A percentile compares a stretch with the other conserved stretches of the same genome.
Evolutionary conservation across 805 yeast genomes (phyloP).

Genomic region (Wickerhamiella shivajii): DNA sequence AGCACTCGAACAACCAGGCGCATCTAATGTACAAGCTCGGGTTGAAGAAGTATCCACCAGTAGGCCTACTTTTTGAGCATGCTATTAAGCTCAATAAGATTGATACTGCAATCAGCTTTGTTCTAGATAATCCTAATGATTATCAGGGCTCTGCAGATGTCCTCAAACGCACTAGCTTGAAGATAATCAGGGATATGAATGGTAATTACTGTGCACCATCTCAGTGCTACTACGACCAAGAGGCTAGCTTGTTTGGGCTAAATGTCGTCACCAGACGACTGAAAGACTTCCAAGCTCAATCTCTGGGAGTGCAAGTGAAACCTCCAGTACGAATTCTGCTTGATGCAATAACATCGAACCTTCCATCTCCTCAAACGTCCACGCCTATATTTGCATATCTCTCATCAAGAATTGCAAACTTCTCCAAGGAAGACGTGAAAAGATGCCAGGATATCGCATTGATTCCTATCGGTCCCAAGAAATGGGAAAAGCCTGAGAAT

Average conservation of each 20-base stretch:
- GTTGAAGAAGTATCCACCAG: slow-evolving; percentile 19
- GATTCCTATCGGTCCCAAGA: slow-evolving; percentile 18
- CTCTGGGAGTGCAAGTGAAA: slow-evolving; percentile 21
- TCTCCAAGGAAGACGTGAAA: slow-evolving; percentile 14
- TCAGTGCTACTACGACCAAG: slow-evolving; percentile 17
- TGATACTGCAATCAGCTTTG: slow-evolving; percentile 21
- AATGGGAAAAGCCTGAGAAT: slow-evolving; percentile 16
- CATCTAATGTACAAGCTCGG: slow-evolving; percentile 22
- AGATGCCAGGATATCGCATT: slow-evolving; percentile 14
- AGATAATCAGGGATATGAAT: slow-evolving; percentile 15
- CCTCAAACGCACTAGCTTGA: slow-evolving; percentile 3
- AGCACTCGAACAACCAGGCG: slow-evolving; percentile 19
- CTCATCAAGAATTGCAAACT: slow-evolving; percentile 16
- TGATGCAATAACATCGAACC: slow-evolving; percentile 13
- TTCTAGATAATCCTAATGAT: slow-evolving; percentile 16
- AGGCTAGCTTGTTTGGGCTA: slow-evolving; percentile 20
- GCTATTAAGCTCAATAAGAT: slow-evolving; percentile 10
- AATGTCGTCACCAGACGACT: slow-evolving; percentile 18
- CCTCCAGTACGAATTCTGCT: slow-evolving; percentile 19
- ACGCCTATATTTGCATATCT: slow-evolving; percentile 19
- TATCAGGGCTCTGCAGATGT: slow-evolving; percentile 13
- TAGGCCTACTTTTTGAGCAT: slow-evolving; percentile 15
- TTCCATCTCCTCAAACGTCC: slow-evolving; percentile 11
- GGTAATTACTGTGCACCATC: slow-evolving; percentile 14
- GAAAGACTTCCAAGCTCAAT: slow-evolving; percentile 18